Conservation (phyloP, 345 rosid genomes). For the Eucalyptus pauciflora region DNA sequence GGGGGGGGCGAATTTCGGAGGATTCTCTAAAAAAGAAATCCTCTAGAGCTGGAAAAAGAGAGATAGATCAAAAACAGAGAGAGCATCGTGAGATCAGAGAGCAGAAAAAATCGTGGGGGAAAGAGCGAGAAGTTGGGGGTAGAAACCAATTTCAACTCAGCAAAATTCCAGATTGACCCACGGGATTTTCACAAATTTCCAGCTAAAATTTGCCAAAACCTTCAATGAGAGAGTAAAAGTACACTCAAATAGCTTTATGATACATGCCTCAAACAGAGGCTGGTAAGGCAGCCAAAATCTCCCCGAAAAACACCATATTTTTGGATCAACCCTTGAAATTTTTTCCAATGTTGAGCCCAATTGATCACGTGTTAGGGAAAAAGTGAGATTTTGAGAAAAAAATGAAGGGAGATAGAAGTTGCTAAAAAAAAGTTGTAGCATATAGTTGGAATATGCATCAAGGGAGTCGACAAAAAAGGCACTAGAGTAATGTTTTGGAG, state of each 20-base stretch:
- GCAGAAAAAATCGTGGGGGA: neutral
- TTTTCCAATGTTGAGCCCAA: rapidly evolving
- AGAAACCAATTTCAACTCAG: neutral
- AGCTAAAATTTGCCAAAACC: neutral
- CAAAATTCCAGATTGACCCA: neutral
- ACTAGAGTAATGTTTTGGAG: neutral
- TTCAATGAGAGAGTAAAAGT: neutral
- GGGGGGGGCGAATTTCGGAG: neutral
- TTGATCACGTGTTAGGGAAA: rapidly evolving
- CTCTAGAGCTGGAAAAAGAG: too few relatives aligned
- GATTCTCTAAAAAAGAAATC: neutral
- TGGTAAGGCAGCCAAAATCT: neutral
- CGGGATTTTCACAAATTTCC: neutral
- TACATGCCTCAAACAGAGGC: neutral
- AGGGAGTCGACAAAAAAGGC: neutral
- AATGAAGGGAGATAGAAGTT: neutral
- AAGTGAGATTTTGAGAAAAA: too few relatives aligned
- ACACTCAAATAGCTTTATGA: neutral
- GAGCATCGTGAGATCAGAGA: too few relatives aligned
- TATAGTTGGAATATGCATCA: too few relatives aligned
- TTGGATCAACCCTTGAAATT: neutral
- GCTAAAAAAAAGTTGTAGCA: neutral
- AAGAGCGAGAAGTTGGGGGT: neutral
- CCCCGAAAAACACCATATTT: neutral
- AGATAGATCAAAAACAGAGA: too few relatives aligned